Conservation (phyloP, 2,329 filamentous ascomycete species). For the Fusarium haematococcum region DNA sequence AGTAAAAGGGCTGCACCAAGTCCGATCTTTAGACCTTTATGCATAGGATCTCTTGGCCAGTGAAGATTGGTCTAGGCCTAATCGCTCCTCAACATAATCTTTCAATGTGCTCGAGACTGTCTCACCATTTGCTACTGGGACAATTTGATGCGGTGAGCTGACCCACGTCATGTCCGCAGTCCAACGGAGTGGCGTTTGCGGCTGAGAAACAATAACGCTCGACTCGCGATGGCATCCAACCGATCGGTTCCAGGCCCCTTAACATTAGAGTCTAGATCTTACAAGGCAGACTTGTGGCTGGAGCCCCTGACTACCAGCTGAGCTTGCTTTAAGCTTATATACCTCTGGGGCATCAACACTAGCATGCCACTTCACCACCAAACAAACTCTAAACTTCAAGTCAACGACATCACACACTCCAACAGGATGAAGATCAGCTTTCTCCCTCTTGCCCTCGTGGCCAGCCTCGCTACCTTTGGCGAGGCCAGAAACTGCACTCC, state of each 20-base stretch:
- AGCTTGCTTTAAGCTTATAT: constrained; percentile 10
- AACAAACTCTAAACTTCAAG: not conserved
- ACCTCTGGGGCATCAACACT: not conserved
- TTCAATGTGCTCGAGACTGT: not conserved
- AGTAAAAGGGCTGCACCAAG: not conserved
- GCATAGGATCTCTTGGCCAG: not conserved
- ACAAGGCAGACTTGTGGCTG: not conserved
- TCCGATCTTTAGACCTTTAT: not conserved
- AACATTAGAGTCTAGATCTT: constrained; percentile 8
- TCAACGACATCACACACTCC: not conserved
- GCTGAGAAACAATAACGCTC: not conserved
- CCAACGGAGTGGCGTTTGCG: constrained; percentile 1
- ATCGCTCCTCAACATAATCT: not conserved
- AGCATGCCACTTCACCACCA: not conserved
- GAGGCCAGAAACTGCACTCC: constrained; percentile 20
- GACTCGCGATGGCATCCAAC: not conserved
- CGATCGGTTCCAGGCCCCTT: not conserved
- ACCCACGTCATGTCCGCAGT: not conserved
- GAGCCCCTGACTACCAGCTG: constrained; percentile 1
- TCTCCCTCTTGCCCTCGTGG: constrained; percentile 18
- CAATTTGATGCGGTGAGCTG: not conserved
- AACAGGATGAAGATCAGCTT: constrained; percentile 12
- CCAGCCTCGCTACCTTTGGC: constrained; percentile 14
- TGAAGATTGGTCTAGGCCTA: not conserved
- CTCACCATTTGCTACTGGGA: not conserved